Base-by-base conservation (phyloP, 176 grass and related monocot species). In the Neostapfia colusana region DNA sequence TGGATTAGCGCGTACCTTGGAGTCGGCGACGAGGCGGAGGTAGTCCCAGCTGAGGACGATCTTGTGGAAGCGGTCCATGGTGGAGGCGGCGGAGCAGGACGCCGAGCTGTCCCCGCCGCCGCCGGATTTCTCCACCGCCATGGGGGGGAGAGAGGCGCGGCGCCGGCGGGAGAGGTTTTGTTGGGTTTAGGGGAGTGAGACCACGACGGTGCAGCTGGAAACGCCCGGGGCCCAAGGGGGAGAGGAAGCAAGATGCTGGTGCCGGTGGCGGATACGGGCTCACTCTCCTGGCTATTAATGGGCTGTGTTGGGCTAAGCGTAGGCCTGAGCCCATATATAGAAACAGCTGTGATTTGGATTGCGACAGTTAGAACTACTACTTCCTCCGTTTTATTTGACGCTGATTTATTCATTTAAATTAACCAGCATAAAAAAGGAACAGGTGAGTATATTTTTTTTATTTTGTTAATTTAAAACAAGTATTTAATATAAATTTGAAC, bases 1-100 rank as follows among this genome's bases (percentile, higher is more conserved):
- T 6, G 16, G 61, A 74, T 28, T 10, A 42, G 23, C 10, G 1
- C 18, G 38, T 11, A 98, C 95, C 74, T 85, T 70, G 87, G 89
- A 80, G 75, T 94, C 95, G 49, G 84, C 26, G 53, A 88, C 42
- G 65, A 98, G 84, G 60, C 80, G 84, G 85, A 88, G 43, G 82
- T 98, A 98, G 65, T 98, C 91, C 95, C 95, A 98, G 35, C 95
- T 86, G 65, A 98, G 95, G 37, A 94, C 82, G 65, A 98, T 81
- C 73, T 84, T 92, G 20, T 88, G 82, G 77, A 98, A 94, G 42
- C 91, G 95, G 61, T 77, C 74, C 34, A 84, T 39, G 64, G 89
- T 11, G 36, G 81, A 46, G 25, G 39, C 68, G 20, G 70, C 20
- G 50, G 86, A 62, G 7, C 86, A 76, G 25, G 82, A 82, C 43